These are phyloP conservation scores for Senna siamea DNA, from an alignment of 306 rosid genomes.

Conservation along the genomic window DNA sequence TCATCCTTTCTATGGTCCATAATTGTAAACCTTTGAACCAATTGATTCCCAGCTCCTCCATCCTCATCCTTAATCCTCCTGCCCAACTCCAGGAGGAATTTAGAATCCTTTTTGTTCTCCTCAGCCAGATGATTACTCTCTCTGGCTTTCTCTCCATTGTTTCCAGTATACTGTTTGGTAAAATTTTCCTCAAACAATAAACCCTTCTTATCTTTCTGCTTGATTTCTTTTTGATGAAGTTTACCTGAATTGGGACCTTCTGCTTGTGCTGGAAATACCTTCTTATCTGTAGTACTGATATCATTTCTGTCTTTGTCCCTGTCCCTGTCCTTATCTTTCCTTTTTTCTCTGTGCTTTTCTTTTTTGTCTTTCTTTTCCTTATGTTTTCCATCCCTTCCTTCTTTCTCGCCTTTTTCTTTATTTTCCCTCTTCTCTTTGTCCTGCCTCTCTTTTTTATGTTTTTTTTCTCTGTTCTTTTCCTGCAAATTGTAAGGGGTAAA, in stretches of 20 bases:
- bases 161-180: constrained; percentile 52
- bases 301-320: constrained; percentile 59
- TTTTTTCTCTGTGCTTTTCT: constrained; percentile 68
- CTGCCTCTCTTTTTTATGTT: constrained; percentile 76
- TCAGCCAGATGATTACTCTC: constrained; percentile 55
- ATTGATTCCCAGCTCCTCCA: constrained; percentile 52
- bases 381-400: constrained; percentile 71
- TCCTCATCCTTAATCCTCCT: constrained; percentile 62
- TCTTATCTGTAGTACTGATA: constrained; percentile 54
- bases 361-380: constrained; percentile 79
- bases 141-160: constrained; percentile 61
- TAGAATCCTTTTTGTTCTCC: constrained; percentile 60
- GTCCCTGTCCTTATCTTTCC: constrained; percentile 64
- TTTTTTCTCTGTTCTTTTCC: constrained; percentile 76
- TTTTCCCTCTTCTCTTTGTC: constrained; percentile 77
- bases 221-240: constrained; percentile 53
- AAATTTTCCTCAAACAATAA: constrained; percentile 50
- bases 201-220: constrained; percentile 48
- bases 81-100: constrained; percentile 62
- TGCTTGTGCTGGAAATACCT: constrained; percentile 52
- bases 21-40: constrained; percentile 52
- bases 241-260: constrained; percentile 50
- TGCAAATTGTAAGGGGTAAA: constrained; percentile 39
- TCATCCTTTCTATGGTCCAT: constrained; percentile 59
- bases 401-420: constrained; percentile 76